phyloP scores from a whole-genome alignment of 1,139 yeast species.

The Scheffersomyces cryptocercus region DNA sequence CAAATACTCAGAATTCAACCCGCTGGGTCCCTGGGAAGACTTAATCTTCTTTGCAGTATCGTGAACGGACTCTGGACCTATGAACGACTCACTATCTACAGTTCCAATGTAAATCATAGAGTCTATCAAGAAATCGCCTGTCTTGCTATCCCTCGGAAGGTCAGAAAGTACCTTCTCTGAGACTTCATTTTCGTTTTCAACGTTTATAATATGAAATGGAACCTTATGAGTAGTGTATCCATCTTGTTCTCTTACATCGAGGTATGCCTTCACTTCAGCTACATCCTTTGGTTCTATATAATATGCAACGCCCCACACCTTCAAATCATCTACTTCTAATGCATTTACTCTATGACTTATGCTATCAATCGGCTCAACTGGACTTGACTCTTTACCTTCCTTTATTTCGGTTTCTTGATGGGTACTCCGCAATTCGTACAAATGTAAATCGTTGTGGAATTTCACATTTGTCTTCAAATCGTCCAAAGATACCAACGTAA shows the following conservation, averaged over 20 bases:
- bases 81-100: conserved; percentile 73
- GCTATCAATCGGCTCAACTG: conserved; percentile 5
- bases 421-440: conserved; percentile 33
- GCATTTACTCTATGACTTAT: conserved; percentile 14
- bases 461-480: conserved; percentile 45
- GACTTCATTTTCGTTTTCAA: conserved; percentile 13
- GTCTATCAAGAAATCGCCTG: conserved; percentile 46
- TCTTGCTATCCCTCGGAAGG: conserved; percentile 21
- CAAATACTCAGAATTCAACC: conserved; percentile 74
- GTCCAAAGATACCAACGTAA: conserved; percentile 64
- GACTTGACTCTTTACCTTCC: not conserved
- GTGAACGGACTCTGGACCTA: conserved; percentile 70
- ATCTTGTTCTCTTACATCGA: conserved; percentile 84
- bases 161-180: not conserved
- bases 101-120: conserved; percentile 85
- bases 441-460: conserved; percentile 48
- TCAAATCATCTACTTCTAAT: conserved; percentile 46
- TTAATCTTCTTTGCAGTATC: conserved; percentile 64
- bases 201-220: conserved; percentile 55
- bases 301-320: conserved; percentile 82
- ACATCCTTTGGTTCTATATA: conserved; percentile 72
- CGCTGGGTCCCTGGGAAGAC: conserved; percentile 72
- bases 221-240: conserved; percentile 80
- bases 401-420: conserved; percentile 12
- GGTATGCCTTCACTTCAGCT: conserved; percentile 59